These are phyloP conservation scores for Neoboletus subvelutipes DNA, from an alignment of 768 basidiomycete species.

Conservation along the genomic window DNA sequence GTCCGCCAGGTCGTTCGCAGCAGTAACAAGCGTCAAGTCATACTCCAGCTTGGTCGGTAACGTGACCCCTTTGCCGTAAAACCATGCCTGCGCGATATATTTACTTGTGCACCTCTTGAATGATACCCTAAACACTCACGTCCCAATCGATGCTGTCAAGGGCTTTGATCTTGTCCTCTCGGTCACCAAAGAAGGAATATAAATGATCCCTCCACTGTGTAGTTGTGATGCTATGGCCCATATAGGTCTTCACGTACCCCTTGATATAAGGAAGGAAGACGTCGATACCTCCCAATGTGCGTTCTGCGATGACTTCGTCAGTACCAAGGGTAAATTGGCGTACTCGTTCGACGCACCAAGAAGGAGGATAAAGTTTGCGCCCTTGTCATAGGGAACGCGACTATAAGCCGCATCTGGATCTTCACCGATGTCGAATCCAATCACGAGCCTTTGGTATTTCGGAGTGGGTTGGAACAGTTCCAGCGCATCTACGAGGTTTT, in stretches of 20 bases:
- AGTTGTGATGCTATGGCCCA: constrained; percentile 56
- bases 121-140: constrained; percentile 33
- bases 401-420: constrained; percentile 78
- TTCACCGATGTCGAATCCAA: constrained; percentile 69
- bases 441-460: constrained; percentile 75
- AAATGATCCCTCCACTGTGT: constrained; percentile 58
- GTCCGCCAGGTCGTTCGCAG: constrained; percentile 52
- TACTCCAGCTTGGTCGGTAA: constrained; percentile 52
- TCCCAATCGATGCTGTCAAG: constrained; percentile 59
- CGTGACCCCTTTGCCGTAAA: constrained; percentile 52
- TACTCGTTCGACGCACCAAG: constrained; percentile 48
- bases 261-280: constrained; percentile 56
- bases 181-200: constrained; percentile 47
- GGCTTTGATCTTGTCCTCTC: constrained; percentile 44
- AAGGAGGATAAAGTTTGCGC: constrained; percentile 82
- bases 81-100: constrained; percentile 43
- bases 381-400: constrained; percentile 84
- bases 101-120: neutral
- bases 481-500: constrained; percentile 70
- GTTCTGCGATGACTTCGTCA: constrained; percentile 34
- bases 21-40: constrained; percentile 51
- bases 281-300: constrained; percentile 54
- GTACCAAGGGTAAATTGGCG: too few species aligned
- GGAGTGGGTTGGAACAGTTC: constrained; percentile 57
- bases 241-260: constrained; percentile 55